Conservation (phyloP, 2,329 filamentous ascomycete genomes). For the Neonectria magnoliae region DNA sequence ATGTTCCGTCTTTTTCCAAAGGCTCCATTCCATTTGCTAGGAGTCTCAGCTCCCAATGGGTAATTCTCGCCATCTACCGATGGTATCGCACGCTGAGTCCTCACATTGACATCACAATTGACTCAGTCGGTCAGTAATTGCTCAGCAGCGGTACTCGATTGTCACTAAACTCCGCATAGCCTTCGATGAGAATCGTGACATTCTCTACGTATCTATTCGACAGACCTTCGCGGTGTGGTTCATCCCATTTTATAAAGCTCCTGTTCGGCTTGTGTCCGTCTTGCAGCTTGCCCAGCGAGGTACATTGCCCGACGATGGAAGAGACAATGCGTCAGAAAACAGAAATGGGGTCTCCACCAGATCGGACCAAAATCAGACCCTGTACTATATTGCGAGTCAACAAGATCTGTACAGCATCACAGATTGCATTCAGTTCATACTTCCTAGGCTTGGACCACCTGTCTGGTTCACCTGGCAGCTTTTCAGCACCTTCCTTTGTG, state of each 20-base stretch:
- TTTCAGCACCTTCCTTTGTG: conserved; percentile 71
- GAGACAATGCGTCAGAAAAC: conserved; percentile 14
- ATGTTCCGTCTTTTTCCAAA: conserved; percentile 67
- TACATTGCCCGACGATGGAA: conserved; percentile 37
- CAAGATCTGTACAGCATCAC: conserved; percentile 84
- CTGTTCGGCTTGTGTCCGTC: conserved; percentile 75
- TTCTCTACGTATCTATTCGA: conserved; percentile 76
- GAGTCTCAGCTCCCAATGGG: conserved; percentile 68
- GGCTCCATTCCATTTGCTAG: conserved; percentile 54
- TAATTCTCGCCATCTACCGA: conserved; percentile 76
- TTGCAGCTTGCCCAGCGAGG: conserved; percentile 66
- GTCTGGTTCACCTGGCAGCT: conserved; percentile 70
- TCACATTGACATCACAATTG: conserved; percentile 73
- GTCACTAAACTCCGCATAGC: conserved; percentile 54
- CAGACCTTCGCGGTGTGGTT: conserved; percentile 84
- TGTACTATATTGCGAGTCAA: conserved; percentile 80
- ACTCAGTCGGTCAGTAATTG: conserved; percentile 60
- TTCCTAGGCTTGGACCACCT: conserved; percentile 66
- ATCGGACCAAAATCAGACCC: conserved; percentile 25
- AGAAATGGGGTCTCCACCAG: conserved; percentile 22
- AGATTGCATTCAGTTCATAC: conserved; percentile 80
- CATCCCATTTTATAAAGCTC: conserved; percentile 78
- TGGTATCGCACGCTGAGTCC: conserved; percentile 90
- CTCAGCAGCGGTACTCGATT: rapidly evolving
- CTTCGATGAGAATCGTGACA: conserved; percentile 71